A percentile compares a stretch with the other conserved stretches of the same genome.
phyloP scores from a whole-genome alignment of 1,139 yeast genomes.

The Candida albicans region DNA sequence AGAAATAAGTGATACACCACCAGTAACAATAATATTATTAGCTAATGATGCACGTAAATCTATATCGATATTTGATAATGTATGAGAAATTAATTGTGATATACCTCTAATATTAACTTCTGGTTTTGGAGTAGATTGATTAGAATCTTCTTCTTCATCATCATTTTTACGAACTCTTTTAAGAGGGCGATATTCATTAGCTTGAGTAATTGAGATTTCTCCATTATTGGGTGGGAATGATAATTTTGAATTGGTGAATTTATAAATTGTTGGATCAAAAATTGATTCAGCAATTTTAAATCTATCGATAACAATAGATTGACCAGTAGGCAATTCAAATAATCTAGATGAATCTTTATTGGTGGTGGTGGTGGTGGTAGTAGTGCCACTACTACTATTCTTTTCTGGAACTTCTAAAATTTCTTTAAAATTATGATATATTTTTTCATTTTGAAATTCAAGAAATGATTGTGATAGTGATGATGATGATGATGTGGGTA shows the following conservation, averaged over 20 bases:
- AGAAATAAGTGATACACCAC: constrained; percentile 85
- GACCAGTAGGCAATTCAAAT: constrained; percentile 81
- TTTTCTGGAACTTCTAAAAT: constrained; percentile 57
- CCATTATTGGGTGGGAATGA: constrained; percentile 41
- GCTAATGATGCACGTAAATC: constrained; percentile 90
- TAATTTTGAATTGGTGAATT: constrained; percentile 26
- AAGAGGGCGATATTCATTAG: constrained; percentile 68
- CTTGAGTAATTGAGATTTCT: constrained; percentile 35
- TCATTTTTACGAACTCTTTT: constrained; percentile 57
- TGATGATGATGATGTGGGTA: no score
- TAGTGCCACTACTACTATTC: constrained; percentile 14
- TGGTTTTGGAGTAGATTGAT: constrained; percentile 42
- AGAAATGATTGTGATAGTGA: constrained; percentile 43
- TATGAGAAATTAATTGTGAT: constrained; percentile 66
- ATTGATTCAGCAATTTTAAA: constrained; percentile 71
- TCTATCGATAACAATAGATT: constrained; percentile 53
- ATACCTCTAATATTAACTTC: constrained; percentile 48
- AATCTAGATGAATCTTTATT: constrained; percentile 31
- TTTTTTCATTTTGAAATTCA: constrained; percentile 31
- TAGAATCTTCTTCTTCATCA: constrained; percentile 15
- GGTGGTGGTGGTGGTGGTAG: background rate
- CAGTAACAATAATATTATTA: constrained; percentile 88
- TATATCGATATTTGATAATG: constrained; percentile 74
- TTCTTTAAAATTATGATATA: constrained; percentile 66
- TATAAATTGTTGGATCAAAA: constrained; percentile 59